Percentiles rank a stretch among this genome's conserved stretches.
phyloP scores from a whole-genome alignment of 2,329 filamentous ascomycete genomes.

The Colletotrichum trifolii region DNA sequence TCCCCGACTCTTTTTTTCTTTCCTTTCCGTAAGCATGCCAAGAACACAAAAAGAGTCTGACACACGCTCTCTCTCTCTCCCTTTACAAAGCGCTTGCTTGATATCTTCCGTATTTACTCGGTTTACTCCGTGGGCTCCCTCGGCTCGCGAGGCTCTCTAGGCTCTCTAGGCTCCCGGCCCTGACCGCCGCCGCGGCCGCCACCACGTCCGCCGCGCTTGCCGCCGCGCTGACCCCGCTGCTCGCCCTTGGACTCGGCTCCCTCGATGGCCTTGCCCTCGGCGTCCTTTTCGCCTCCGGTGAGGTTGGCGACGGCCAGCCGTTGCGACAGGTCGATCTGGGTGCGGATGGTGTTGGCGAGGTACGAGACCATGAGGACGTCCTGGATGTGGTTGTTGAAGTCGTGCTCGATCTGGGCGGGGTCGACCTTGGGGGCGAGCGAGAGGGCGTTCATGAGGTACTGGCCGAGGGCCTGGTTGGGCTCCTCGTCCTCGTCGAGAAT shows the following conservation, averaged over 20 bases:
- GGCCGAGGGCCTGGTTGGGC: constrained; percentile 90
- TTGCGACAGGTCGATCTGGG: constrained; percentile 98
- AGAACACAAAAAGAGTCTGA: neutral
- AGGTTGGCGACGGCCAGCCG: constrained; percentile 85
- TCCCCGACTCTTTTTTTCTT: neutral
- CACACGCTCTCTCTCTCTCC: constrained; percentile 10
- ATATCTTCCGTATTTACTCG: neutral
- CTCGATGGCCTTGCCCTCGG: constrained; percentile 57
- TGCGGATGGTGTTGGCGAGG: constrained; percentile 97
- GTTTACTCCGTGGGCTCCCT: constrained; percentile 51
- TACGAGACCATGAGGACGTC: constrained; percentile 98
- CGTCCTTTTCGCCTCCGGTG: constrained; percentile 59
- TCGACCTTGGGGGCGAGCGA: constrained; percentile 96
- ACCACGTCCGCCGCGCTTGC: constrained; percentile 63
- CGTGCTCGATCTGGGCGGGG: constrained; percentile 87
- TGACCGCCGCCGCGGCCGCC: constrained; percentile 64
- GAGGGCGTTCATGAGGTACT: constrained; percentile 94
- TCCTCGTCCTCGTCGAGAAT: constrained; percentile 93
- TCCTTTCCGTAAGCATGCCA: neutral
- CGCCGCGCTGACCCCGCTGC: constrained; percentile 57
- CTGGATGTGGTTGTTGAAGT: constrained; percentile 99
- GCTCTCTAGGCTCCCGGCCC: constrained; percentile 51
- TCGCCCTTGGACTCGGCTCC: constrained; percentile 53
- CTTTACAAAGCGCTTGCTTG: constrained; percentile 27
- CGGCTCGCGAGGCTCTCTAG: constrained; percentile 56